Evolutionary conservation across 2,329 filamentous ascomycete species (phyloP), one percentile per base, ranked within the genome.

Genomic region (Venturia effusa): DNA sequence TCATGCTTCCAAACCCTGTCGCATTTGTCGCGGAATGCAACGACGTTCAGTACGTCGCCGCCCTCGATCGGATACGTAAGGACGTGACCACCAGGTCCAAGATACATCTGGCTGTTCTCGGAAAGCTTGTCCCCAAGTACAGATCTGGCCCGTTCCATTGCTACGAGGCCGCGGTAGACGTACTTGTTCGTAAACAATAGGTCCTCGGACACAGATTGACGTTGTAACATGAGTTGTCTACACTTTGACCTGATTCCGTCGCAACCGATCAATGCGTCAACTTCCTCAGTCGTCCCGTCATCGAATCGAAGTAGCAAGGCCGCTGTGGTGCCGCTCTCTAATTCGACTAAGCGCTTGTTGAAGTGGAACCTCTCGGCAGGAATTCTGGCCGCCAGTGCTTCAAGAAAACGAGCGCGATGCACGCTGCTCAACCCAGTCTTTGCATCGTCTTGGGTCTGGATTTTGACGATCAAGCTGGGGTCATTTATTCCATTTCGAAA

Each of bases 201-300:
- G n/a, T 59, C 34, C 34, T 65, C 41, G 22, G 40, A 24, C 24
- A 41, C 34, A 34, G 4, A 62, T 37, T 39, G 4, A 22, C 34
- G 43, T 34, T 43, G 6, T 10, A 62, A 39, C 27, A 62, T 22
- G 22, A 39, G 24, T 62, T 45, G 5, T 15, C 60, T 43, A n/a
- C 24, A 43, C n/a, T 5, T 24, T 8, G 37, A 30, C 61, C 79
- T 79, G 66, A 81, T 77, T 1, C 79, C 79, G 66, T 82, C 80
- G 62, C 76, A 77, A 3, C 79, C 78, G 60, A 81, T 74, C 0
- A 80, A 74, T 60, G 75, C 71, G 66, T 76, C 75, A 17, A 78
- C 74, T 54, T 76, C 71, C 1, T 74, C 75, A 1, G 70, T 71
- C 7, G 71, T 72, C 0, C 78, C 78, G 65, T 81, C 79, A 17